These are phyloP conservation scores for Phytophthora fragariae DNA, from an alignment of 352 stramenopile genomes.

Conservation along the genomic window DNA sequence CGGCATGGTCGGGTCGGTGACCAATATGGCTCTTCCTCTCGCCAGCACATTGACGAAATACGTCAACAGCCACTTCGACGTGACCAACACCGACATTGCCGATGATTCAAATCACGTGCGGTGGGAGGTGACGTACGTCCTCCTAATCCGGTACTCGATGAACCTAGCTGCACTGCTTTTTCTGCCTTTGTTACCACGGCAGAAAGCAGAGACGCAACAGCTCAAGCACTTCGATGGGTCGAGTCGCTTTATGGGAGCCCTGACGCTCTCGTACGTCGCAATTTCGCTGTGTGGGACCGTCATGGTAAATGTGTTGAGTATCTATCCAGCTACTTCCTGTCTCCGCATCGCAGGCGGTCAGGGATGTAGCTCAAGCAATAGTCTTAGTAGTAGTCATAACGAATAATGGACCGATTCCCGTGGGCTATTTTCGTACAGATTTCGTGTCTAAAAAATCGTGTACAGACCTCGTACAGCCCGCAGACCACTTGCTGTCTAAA, in stretches of 20 bases:
- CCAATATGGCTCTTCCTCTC: conserved; percentile 50
- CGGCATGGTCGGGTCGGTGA: conserved; percentile 51
- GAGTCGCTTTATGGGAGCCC: conserved; percentile 40
- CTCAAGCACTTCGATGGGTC: conserved; percentile 44
- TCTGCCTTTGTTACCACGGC: conserved; percentile 46
- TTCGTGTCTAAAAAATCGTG: no score
- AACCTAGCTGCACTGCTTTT: conserved; percentile 41
- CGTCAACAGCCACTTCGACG: conserved; percentile 43
- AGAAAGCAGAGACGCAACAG: conserved; percentile 55
- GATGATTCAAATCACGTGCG: conserved; percentile 43
- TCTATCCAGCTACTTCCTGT: conserved; percentile 37
- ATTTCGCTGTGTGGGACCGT: conserved; percentile 32
- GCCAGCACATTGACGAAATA: conserved; percentile 49
- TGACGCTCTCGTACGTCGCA: conserved; percentile 45
- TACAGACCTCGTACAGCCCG: no score
- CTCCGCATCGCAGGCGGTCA: conserved; percentile 26
- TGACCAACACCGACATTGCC: conserved; percentile 51
- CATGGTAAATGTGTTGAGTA: conserved; percentile 43
- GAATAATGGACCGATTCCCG: no score
- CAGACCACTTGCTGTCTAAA: no score
- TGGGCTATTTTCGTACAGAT: no score
- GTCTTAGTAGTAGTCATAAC: neutral
- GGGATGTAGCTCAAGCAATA: conserved; percentile 17
- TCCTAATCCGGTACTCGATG: conserved; percentile 51
- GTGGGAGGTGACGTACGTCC: conserved; percentile 51